A percentile compares a stretch with the other conserved stretches of the same genome.
These are phyloP conservation scores for Stereocaulon alpinum DNA, from an alignment of 495 filamentous ascomycete genomes.

Conservation along the genomic window DNA sequence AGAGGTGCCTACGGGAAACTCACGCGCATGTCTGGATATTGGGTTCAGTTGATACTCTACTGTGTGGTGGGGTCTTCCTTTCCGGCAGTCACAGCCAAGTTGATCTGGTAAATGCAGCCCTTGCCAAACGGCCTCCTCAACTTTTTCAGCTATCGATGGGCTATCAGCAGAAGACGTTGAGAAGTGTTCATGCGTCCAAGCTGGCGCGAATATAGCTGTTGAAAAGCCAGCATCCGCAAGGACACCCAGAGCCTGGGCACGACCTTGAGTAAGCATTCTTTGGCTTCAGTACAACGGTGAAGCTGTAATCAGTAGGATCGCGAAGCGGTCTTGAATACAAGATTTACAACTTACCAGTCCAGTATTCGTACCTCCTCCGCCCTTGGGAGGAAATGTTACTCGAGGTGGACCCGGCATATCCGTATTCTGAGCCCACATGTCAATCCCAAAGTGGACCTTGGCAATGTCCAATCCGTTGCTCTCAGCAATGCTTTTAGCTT, in stretches of 20 bases:
- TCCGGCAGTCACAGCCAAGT: conserved; percentile 14
- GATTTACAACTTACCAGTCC: conserved; percentile 13
- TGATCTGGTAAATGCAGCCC: conserved; percentile 22
- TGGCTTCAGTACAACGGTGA: not conserved
- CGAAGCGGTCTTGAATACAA: conserved; percentile 9
- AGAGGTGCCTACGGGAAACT: conserved; percentile 25
- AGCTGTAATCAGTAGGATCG: not conserved
- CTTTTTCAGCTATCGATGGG: conserved; percentile 19
- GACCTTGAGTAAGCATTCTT: conserved; percentile 20
- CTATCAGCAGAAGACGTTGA: conserved; percentile 5
- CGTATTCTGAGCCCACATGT: conserved; percentile 22
- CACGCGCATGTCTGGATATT: conserved; percentile 1
- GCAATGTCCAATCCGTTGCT: conserved; percentile 12
- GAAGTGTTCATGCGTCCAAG: conserved; percentile 38
- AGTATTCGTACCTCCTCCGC: conserved; percentile 15
- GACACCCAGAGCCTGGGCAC: conserved; percentile 26
- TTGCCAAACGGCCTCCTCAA: conserved; percentile 33
- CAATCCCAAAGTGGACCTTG: conserved; percentile 31
- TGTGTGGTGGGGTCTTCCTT: conserved; percentile 9
- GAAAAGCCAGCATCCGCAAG: conserved; percentile 25
- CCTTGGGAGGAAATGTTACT: conserved; percentile 13
- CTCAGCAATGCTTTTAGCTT: conserved; percentile 22
- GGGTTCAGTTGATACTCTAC: not conserved
- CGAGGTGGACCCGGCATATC: conserved; percentile 13
- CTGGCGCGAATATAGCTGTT: conserved; percentile 35